Conservation (phyloP, 179 eudicot genomes). For the Corrigiola litoralis region DNA sequence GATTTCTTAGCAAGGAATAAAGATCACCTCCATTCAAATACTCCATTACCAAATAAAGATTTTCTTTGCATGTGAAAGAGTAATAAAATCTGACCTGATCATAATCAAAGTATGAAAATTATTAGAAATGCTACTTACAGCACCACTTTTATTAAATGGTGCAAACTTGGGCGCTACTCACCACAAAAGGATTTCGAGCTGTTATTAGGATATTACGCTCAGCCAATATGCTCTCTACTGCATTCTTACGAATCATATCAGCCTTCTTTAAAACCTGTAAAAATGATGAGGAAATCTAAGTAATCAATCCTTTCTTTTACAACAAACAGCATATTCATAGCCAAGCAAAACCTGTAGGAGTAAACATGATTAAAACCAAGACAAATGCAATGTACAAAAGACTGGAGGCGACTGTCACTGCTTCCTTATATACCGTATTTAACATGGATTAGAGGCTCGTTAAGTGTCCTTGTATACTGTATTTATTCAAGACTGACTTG, state of each 20-base stretch:
- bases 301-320: neutral
- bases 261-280: constrained; percentile 89
- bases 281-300: constrained; percentile 7
- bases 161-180: constrained; percentile 32
- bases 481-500: too few species aligned
- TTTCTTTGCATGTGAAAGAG: constrained; percentile 98
- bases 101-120: constrained; percentile 21
- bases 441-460: too few species aligned
- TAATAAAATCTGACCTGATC: constrained; percentile 97
- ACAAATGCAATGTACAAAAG: too few species aligned
- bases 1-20: constrained; percentile 76
- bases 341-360: neutral
- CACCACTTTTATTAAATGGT: neutral
- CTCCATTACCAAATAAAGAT: constrained; percentile 98
- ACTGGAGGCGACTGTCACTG: too few species aligned
- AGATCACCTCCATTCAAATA: constrained; percentile 98
- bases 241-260: constrained; percentile 97
- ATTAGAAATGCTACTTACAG: constrained; percentile 21
- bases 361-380: neutral
- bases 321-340: neutral
- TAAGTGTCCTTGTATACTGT: too few species aligned
- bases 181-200: constrained; percentile 98
- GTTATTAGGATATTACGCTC: constrained; percentile 93
- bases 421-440: too few species aligned
- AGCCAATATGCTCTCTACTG: constrained; percentile 98